Evolutionary conservation across 2,329 filamentous ascomycete genomes (phyloP).

Genomic region (Trichoderma simmonsii): DNA sequence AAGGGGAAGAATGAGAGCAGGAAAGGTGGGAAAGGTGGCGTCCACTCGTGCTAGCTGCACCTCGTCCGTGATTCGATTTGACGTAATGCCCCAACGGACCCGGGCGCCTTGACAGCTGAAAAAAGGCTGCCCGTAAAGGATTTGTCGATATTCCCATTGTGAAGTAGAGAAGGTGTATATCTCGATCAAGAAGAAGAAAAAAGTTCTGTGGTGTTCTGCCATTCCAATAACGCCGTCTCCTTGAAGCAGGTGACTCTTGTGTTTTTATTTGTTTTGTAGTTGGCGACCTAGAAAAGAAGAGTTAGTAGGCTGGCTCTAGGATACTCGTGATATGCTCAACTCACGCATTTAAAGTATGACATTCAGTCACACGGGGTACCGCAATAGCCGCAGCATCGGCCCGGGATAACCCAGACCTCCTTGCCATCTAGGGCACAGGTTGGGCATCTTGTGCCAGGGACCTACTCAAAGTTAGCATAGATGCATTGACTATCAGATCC

Average conservation of each 20-base stretch:
- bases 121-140: not conserved
- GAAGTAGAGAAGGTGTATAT: not conserved
- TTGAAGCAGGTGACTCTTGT: not conserved
- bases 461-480: constrained; percentile 25
- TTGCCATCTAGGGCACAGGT: constrained; percentile 48
- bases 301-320: not conserved
- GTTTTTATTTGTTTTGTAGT: not conserved
- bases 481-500: not conserved
- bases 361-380: constrained; percentile 41
- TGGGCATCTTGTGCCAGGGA: constrained; percentile 52
- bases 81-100: not conserved
- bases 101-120: not conserved
- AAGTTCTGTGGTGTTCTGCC: not conserved
- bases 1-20: not conserved
- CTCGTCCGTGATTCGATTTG: not conserved
- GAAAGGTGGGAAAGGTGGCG: not conserved
- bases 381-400: constrained; percentile 49
- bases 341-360: not conserved
- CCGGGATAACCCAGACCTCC: constrained; percentile 56
- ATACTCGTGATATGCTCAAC: not conserved
- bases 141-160: not conserved
- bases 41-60: not conserved
- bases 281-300: not conserved
- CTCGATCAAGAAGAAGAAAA: not conserved
- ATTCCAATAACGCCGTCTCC: not conserved